These are phyloP conservation scores for Lobosporangium transversale DNA, from an alignment of 192 early-diverging fungal species.

Conservation along the genomic window DNA sequence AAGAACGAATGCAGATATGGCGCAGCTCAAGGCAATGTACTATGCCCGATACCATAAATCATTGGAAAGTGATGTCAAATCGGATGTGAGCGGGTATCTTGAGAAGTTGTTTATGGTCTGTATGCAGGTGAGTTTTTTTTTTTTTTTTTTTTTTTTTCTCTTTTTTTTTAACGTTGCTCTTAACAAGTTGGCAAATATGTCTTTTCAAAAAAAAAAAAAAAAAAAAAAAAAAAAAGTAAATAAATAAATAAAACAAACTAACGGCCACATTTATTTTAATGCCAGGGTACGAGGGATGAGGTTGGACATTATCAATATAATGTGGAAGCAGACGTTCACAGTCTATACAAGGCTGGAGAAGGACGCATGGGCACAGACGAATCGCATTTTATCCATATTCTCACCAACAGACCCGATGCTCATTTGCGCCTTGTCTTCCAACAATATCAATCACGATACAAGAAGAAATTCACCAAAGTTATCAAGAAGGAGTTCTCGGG, in stretches of 20 bases:
- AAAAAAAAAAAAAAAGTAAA: too few relatives aligned
- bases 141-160: neutral
- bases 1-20: slow-evolving; percentile 46
- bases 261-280: neutral
- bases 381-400: slow-evolving; percentile 42
- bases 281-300: slow-evolving; percentile 37
- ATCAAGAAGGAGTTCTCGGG: slow-evolving; percentile 51
- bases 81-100: slow-evolving; percentile 45
- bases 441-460: slow-evolving; percentile 32
- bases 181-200: neutral
- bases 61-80: slow-evolving; percentile 30
- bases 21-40: slow-evolving; percentile 36
- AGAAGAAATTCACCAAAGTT: slow-evolving; percentile 45
- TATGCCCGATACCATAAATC: slow-evolving; percentile 31
- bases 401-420: slow-evolving; percentile 45
- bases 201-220: too few relatives aligned
- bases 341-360: slow-evolving; percentile 48
- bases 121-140: slow-evolving; percentile 33
- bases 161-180: neutral
- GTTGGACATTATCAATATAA: slow-evolving; percentile 40
- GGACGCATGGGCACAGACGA: slow-evolving; percentile 46
- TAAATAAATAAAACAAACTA: neutral
- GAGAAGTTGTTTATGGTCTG: slow-evolving; percentile 32
- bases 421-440: slow-evolving; percentile 34
- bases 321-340: slow-evolving; percentile 37